Conservation (phyloP, 163 green algal genomes). For the Coccomyxa subellipsoidea region DNA sequence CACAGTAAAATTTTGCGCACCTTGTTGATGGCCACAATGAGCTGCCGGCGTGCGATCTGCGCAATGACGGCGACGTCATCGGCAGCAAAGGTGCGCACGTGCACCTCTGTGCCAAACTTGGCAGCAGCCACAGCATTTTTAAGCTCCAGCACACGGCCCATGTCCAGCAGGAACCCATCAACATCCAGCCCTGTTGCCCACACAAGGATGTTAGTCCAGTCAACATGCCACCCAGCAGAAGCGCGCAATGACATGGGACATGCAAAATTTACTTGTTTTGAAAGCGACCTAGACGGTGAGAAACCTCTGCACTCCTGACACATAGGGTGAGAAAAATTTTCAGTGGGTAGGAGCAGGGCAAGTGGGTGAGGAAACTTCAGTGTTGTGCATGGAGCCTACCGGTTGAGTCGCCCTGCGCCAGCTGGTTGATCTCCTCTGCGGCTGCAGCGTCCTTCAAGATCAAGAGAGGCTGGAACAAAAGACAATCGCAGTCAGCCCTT, state of each 20-base stretch:
- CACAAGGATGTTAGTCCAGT: background rate
- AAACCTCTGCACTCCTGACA: too few species aligned
- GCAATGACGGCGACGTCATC: constrained; percentile 6
- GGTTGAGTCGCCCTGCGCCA: background rate
- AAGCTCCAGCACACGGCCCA: constrained; percentile 33
- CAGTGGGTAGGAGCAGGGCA: too few species aligned
- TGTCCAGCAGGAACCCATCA: constrained; percentile 33
- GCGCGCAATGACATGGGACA: too few species aligned
- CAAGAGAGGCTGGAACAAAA: constrained; percentile 26
- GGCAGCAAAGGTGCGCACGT: background rate
- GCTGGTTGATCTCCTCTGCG: constrained; percentile 6
- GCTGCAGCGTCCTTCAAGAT: constrained; percentile 29
- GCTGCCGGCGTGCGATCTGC: constrained; percentile 1
- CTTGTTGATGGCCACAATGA: constrained; percentile 13
- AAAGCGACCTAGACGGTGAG: too few species aligned
- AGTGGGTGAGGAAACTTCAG: too few species aligned
- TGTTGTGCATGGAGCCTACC: background rate
- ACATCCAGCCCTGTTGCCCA: constrained; percentile 24
- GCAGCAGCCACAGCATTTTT: constrained; percentile 7
- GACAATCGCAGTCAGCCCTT: background rate
- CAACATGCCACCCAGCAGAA: too few species aligned
- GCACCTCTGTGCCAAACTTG: background rate
- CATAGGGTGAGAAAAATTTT: too few species aligned
- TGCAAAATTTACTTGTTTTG: too few species aligned
- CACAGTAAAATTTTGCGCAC: too few species aligned